Evolutionary conservation across 805 yeast species (phyloP), one percentile per base, ranked within the genome.

Genomic region (Metschnikowia santaceciliae): DNA sequence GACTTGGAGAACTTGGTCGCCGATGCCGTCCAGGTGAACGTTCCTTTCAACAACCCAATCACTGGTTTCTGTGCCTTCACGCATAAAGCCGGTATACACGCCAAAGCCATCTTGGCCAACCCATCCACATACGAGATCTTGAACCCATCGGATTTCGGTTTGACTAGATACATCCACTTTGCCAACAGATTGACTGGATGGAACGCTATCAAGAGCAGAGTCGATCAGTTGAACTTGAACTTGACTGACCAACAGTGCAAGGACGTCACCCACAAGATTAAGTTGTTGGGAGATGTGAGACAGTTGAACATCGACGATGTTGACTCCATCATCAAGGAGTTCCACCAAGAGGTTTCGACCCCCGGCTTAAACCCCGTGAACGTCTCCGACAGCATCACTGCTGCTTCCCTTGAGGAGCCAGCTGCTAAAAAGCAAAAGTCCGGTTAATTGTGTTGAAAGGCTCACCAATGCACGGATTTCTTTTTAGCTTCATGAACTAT

Each of bases 51-150:
- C 70, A 79, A 80, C 67, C 84, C 84, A 54, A 79, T 80, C 61
- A 80, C 84, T 42, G 84, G 84, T 17, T 80, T 80, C 74, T 79
- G 84, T 71, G 83, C 84, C 41, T 80, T 80, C 67, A 80, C 84
- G 40, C 84, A 80, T 66, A 80, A 80, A 69, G 84, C 84, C 20
- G 84, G 84, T 65, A 79, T 80, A 55, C 84, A 80, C 55, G 84
- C 84, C 51, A 79, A 80, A 65, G 84, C 84, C 46, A 80, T 80
- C 51, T 73, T 80, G 57, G 84, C 84, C 47, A 80, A 80, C 67
- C 84, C 84, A 46, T 77, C 83, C n/a, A 80, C 84, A 11, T 80
- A 80, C 62, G 84, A 80, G 67, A 80, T 80, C 61, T 71, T 80
- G 63, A 76, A 77, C 58, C 84, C 84, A 32, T 66, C 73, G 22